Base-by-base conservation (phyloP, 257 asterid genomes). In the Misopates orontium region DNA sequence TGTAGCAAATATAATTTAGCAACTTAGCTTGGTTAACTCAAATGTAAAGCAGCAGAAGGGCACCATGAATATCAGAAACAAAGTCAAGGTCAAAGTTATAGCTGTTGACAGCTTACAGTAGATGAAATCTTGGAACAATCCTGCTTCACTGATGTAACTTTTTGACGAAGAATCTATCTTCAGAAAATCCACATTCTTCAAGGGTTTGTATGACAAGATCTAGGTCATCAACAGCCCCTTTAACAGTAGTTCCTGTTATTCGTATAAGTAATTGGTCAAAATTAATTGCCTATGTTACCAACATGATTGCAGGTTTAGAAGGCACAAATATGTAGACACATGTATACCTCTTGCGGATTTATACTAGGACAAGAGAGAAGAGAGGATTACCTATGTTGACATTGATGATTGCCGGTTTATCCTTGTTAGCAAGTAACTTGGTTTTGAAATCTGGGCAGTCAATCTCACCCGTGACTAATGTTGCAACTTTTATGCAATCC, bases 151-250 rank as follows among this genome's bases (percentile, higher is more conserved):
- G 99, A 82, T 68, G 96, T 90, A 15, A 97, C 99, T 75, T 90
- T 94, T 71, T 88, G 92, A 74, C 99, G 99, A 75, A 94, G 90
- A 81, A 90, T 95, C 99, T 94, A 75, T 87, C 90, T 22, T 85
- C 87, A 21, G 95, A 75, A 73, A 65, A 90, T 66, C 97, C 96
- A 70, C 83, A 78, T 64, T 89, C 96, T 78, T 89, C 94, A 67
- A 93, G 96, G 71, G 95, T 85, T 76, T 80, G n/a, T n/a, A n/a
- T n/a, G n/a, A n/a, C n/a, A n/a, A n/a, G n/a, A n/a, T n/a, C n/a
- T n/a, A n/a, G n/a, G 82, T 92, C 97, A 48, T 92, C 98, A 60
- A 92, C 98, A 60, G 98, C 98, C 18, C 98, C 97, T 77, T 92
- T 89, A 52, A 92, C 98, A 54, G 97, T 92, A 31, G 98, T 92